phyloP scores from a whole-genome alignment of 2,329 filamentous ascomycete genomes.

The Pyrenochaeta sp. region DNA sequence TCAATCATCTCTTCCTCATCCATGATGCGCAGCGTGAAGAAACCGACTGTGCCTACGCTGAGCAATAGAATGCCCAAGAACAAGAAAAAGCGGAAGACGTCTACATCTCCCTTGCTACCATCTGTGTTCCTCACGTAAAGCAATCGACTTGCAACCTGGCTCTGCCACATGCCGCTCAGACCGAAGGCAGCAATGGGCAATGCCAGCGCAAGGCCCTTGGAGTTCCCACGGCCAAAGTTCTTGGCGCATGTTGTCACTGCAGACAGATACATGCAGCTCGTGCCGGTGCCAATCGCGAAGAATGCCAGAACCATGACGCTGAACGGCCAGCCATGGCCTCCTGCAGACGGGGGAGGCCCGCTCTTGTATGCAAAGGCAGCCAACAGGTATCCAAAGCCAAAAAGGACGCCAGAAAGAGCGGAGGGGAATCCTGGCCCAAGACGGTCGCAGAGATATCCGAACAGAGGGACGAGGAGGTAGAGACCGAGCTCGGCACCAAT shows the following conservation, averaged over 20 bases:
- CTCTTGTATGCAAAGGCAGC: conserved; percentile 80
- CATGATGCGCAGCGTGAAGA: conserved; percentile 78
- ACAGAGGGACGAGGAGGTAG: conserved; percentile 89
- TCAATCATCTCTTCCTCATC: conserved; percentile 89
- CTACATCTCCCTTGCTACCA: conserved; percentile 67
- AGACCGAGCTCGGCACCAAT: conserved; percentile 87
- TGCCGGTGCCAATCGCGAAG: conserved; percentile 81
- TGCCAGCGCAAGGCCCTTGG: conserved; percentile 88
- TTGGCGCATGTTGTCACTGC: conserved; percentile 97
- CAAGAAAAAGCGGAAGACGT: conserved; percentile 86
- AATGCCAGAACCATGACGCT: conserved; percentile 87
- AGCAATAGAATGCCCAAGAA: conserved; percentile 80
- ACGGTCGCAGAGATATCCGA: conserved; percentile 92
- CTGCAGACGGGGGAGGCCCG: conserved; percentile 61
- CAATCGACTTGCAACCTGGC: conserved; percentile 81
- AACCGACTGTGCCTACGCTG: conserved; percentile 75
- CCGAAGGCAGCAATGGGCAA: conserved; percentile 93
- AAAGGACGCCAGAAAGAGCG: conserved; percentile 74
- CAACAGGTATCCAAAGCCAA: conserved; percentile 81
- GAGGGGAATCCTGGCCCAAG: conserved; percentile 81
- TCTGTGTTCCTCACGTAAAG: conserved; percentile 74
- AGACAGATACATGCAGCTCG: conserved; percentile 86
- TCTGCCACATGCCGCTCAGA: conserved; percentile 94
- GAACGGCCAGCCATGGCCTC: conserved; percentile 72
- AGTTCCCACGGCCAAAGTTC: conserved; percentile 91